Percentiles rank a stretch among this genome's conserved stretches.
phyloP scores from a whole-genome alignment of 257 asterid species.

The Galeopsis tetrahit region DNA sequence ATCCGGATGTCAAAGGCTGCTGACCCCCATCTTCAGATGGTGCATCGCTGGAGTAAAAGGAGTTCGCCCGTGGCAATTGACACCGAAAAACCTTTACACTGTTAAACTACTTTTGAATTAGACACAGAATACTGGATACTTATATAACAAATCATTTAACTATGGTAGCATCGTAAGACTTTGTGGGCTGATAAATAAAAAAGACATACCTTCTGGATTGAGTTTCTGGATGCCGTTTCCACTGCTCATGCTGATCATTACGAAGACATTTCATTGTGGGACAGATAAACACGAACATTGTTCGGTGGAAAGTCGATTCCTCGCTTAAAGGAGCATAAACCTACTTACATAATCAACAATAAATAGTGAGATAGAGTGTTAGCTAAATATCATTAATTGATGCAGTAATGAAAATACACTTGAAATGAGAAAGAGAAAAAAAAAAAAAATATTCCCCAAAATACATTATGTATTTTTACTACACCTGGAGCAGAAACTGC shows the following conservation, averaged over 20 bases:
- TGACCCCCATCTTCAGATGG: slow-evolving; percentile 71
- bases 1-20: slow-evolving; percentile 66
- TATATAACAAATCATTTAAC: neutral
- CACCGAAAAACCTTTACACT: slow-evolving; percentile 88
- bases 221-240: slow-evolving; percentile 65
- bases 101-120: slow-evolving; percentile 30
- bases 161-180: neutral
- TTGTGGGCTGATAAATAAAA: neutral
- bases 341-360: slow-evolving; percentile 43
- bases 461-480: neutral
- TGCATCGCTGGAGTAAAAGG: slow-evolving; percentile 75
- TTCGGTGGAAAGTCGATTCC: slow-evolving; percentile 84
- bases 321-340: slow-evolving; percentile 85
- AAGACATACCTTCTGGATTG: slow-evolving; percentile 64
- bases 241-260: slow-evolving; percentile 90
- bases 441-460: neutral
- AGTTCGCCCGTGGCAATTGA: slow-evolving; percentile 73
- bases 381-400: neutral
- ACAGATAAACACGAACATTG: slow-evolving; percentile 79
- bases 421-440: neutral
- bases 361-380: neutral
- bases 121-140: slow-evolving; percentile 26
- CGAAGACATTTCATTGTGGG: slow-evolving; percentile 84
- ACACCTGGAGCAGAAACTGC: slow-evolving; percentile 96
- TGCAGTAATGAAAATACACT: neutral